Conservation (phyloP, 306 rosid genomes). For the Lablab purpureus region DNA sequence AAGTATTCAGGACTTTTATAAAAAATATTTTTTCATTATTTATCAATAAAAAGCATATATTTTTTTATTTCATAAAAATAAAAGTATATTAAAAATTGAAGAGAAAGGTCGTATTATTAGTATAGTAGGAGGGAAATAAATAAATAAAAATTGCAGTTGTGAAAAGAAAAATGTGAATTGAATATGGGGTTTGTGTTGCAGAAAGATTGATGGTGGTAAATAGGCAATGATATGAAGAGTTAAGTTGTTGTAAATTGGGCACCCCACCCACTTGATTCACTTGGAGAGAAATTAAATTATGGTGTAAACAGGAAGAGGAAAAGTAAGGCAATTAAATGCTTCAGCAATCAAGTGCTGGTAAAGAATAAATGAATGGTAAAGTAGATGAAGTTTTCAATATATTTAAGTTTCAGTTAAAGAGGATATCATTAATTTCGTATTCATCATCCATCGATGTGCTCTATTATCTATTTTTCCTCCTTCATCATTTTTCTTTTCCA, state of each 20-base stretch:
- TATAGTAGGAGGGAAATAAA: too few species aligned
- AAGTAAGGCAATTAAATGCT: slow-evolving; percentile 43
- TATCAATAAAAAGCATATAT: too few species aligned
- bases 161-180: background rate
- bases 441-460: background rate
- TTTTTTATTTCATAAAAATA: too few species aligned
- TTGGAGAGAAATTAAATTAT: slow-evolving; percentile 31
- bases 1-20: too few species aligned
- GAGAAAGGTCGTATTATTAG: too few species aligned
- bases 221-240: slow-evolving; percentile 38
- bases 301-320: background rate
- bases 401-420: slow-evolving; percentile 38
- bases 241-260: slow-evolving; percentile 31
- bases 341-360: slow-evolving; percentile 41
- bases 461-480: background rate
- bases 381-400: slow-evolving; percentile 37
- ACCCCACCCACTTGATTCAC: slow-evolving; percentile 36
- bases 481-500: background rate
- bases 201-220: slow-evolving; percentile 37
- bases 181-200: background rate
- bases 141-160: too few species aligned
- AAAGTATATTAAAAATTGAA: too few species aligned
- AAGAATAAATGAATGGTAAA: slow-evolving; percentile 33
- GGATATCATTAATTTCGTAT: slow-evolving; percentile 35
- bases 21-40: too few species aligned